A percentile compares a stretch with the other conserved stretches of the same genome.
These are phyloP conservation scores for Russula earlei DNA, from an alignment of 768 basidiomycete species.

Conservation along the genomic window DNA sequence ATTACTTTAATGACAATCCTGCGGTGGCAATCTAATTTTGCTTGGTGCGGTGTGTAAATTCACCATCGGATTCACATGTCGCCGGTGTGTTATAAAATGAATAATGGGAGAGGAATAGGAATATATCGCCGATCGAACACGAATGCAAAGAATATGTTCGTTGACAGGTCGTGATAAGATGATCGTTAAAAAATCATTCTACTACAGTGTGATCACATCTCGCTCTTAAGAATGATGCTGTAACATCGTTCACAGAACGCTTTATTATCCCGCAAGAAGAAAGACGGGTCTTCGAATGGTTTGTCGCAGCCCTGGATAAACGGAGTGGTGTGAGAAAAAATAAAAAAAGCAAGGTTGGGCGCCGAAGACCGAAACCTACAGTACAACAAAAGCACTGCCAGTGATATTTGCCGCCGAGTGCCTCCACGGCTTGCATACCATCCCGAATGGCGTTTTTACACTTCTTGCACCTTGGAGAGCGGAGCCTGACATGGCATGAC, in stretches of 20 bases:
- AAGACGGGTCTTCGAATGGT: slow-evolving; percentile 79
- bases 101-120: neutral
- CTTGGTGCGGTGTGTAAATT: neutral
- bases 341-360: neutral
- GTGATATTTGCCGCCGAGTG: slow-evolving; percentile 89
- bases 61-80: neutral
- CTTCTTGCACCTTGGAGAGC: slow-evolving; percentile 80
- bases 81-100: neutral
- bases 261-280: slow-evolving; percentile 75
- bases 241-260: slow-evolving; percentile 88
- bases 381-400: slow-evolving; percentile 85
- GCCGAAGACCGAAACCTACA: slow-evolving; percentile 40
- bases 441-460: slow-evolving; percentile 83
- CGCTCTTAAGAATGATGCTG: slow-evolving; percentile 72
- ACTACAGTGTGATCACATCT: slow-evolving; percentile 36
- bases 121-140: neutral
- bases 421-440: slow-evolving; percentile 72
- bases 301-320: slow-evolving; percentile 53
- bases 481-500: slow-evolving; percentile 79
- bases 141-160: neutral
- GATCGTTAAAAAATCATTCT: neutral
- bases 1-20: slow-evolving; percentile 62
- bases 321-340: neutral
- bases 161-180: slow-evolving; percentile 9
- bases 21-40: neutral